A percentile compares a stretch with the other conserved stretches of the same genome.
Conservation (phyloP, 345 rosid genomes). For the Populus pruinosa region DNA sequence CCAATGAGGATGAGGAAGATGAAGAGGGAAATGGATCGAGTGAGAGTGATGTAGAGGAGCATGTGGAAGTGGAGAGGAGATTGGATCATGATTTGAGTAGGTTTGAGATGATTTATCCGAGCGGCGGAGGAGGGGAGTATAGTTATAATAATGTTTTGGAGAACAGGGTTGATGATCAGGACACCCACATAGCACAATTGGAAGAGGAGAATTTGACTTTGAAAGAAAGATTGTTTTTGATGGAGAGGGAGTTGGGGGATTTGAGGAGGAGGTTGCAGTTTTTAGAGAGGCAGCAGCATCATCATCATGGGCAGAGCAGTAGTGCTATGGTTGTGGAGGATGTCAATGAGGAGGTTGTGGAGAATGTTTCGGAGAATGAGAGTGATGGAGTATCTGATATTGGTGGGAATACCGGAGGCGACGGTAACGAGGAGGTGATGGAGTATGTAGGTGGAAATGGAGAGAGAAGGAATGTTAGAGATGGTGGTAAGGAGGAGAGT, state of each 20-base stretch:
- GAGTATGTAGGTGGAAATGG: slow-evolving; percentile 10
- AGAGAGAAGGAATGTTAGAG: slow-evolving; percentile 14
- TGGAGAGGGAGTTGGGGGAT: slow-evolving; percentile 88
- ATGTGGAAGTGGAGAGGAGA: slow-evolving; percentile 87
- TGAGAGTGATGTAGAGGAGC: slow-evolving; percentile 98
- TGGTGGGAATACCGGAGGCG: slow-evolving; percentile 21
- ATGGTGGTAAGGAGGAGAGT: slow-evolving; percentile 25
- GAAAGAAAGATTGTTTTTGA: slow-evolving; percentile 83
- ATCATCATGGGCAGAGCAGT: slow-evolving; percentile 5
- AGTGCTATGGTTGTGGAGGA: slow-evolving; percentile 34
- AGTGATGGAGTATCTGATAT: slow-evolving; percentile 65
- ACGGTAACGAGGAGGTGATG: slow-evolving; percentile 11
- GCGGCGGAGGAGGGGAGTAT: slow-evolving; percentile 36
- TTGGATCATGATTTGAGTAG: slow-evolving; percentile 94
- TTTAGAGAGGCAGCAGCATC: slow-evolving; percentile 63
- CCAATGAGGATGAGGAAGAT: slow-evolving; percentile 81
- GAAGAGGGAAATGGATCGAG: slow-evolving; percentile 82
- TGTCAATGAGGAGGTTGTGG: slow-evolving; percentile 38
- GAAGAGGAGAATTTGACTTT: slow-evolving; percentile 93
- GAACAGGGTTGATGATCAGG: slow-evolving; percentile 95
- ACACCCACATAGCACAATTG: slow-evolving; percentile 77
- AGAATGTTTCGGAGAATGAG: slow-evolving; percentile 40
- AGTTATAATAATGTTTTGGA: slow-evolving; percentile 75
- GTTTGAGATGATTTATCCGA: slow-evolving; percentile 95
- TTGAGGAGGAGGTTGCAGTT: slow-evolving; percentile 81